Conservation (phyloP, 805 yeast genomes). For the Kodamaea leandrae region DNA sequence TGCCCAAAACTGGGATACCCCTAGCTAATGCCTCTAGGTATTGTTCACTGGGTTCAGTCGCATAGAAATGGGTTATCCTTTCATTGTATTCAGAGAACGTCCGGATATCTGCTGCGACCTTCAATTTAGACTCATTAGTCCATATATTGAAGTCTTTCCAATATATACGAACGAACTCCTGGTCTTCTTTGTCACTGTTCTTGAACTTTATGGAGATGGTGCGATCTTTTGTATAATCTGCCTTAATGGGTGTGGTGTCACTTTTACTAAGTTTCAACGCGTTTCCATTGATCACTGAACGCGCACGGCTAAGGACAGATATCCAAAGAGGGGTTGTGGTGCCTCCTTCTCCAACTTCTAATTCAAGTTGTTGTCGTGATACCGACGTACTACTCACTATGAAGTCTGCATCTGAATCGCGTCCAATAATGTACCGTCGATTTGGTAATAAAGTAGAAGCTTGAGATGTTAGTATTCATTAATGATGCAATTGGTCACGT, state of each 20-base stretch:
- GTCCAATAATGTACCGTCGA: conserved; percentile 23
- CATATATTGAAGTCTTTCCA: conserved; percentile 14
- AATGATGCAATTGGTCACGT: neutral
- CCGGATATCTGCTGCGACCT: conserved; percentile 1
- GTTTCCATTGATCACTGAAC: conserved; percentile 28
- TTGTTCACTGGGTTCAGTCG: conserved; percentile 7
- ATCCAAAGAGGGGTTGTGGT: conserved; percentile 19
- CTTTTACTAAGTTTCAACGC: conserved; percentile 18
- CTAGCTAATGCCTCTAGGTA: conserved; percentile 22
- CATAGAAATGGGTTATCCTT: conserved; percentile 22
- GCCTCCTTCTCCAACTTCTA: conserved; percentile 15
- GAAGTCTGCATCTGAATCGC: conserved; percentile 28
- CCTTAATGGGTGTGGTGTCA: conserved; percentile 9
- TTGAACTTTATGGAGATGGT: conserved; percentile 11
- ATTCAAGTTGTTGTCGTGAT: conserved; percentile 29
- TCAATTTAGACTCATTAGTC: neutral
- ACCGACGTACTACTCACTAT: conserved; percentile 28
- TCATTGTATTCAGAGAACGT: neutral
- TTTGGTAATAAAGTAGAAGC: conserved; percentile 9
- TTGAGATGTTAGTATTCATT: neutral
- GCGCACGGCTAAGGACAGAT: conserved; percentile 28
- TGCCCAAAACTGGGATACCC: conserved; percentile 27
- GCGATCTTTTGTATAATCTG: conserved; percentile 12
- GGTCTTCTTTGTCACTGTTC: conserved; percentile 7
- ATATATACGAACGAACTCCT: conserved; percentile 6